A percentile compares a stretch with the other conserved stretches of the same genome.
phyloP scores from a whole-genome alignment of 192 early-diverging fungal species.

The Coemansia sp. region DNA sequence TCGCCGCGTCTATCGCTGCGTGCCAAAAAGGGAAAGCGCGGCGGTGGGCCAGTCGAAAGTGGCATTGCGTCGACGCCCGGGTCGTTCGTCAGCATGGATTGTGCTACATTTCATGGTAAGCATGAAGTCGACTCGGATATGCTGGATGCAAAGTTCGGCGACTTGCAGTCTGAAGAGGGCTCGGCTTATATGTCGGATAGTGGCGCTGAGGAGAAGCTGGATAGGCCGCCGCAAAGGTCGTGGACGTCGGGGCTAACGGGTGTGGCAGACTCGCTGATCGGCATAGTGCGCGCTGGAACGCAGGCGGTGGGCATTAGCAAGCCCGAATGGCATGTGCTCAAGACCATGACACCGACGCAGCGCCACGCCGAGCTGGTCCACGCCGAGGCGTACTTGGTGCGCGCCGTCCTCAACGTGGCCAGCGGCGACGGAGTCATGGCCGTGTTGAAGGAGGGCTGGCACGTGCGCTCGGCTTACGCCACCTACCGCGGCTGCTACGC shows the following conservation, averaged over 20 bases:
- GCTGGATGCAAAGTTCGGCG: constrained; percentile 33
- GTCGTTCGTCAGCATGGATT: constrained; percentile 16
- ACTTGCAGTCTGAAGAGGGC: constrained; percentile 14
- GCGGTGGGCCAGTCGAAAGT: neutral
- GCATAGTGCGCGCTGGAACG: constrained; percentile 38
- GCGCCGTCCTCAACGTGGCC: constrained; percentile 73
- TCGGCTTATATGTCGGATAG: neutral
- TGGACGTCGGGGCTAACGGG: constrained; percentile 43
- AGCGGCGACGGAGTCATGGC: constrained; percentile 75
- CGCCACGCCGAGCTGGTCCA: constrained; percentile 73
- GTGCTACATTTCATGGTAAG: neutral
- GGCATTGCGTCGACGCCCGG: constrained; percentile 1
- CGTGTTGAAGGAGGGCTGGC: constrained; percentile 78
- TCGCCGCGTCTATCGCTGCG: constrained; percentile 42
- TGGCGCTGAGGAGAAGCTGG: constrained; percentile 2
- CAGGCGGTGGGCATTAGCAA: constrained; percentile 44
- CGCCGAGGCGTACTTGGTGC: constrained; percentile 76
- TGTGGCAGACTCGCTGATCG: constrained; percentile 48
- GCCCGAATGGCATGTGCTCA: constrained; percentile 40
- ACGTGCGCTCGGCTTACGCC: constrained; percentile 69
- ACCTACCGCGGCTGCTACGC: constrained; percentile 65
- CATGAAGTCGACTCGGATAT: constrained; percentile 21
- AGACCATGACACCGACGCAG: constrained; percentile 36
- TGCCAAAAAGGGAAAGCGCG: constrained; percentile 20
- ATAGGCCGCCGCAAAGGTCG: constrained; percentile 22